Evolutionary conservation across 2,329 filamentous ascomycete species (phyloP).

Genomic region (Aspergillus arachidicola): DNA sequence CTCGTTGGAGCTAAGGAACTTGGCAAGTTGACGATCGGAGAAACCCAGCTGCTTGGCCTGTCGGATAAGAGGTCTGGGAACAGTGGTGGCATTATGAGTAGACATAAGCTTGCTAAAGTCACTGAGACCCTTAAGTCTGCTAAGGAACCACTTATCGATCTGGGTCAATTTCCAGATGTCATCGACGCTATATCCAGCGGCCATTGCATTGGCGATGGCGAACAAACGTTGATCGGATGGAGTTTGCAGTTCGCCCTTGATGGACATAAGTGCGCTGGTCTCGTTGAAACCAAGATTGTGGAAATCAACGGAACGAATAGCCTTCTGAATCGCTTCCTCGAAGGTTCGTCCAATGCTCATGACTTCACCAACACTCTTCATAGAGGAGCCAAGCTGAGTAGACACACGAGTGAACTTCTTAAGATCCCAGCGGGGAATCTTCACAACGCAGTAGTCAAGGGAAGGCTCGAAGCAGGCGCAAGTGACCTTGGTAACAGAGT

Average conservation of each 20-base stretch:
- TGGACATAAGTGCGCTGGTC: slow-evolving; percentile 88
- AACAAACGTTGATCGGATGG: slow-evolving; percentile 97
- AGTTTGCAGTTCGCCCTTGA: slow-evolving; percentile 93
- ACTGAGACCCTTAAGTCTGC: slow-evolving; percentile 85
- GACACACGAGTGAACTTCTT: slow-evolving; percentile 99
- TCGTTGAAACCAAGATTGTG: slow-evolving; percentile 95
- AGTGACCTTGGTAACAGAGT: slow-evolving; percentile 92
- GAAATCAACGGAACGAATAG: slow-evolving; percentile 92
- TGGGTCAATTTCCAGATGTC: slow-evolving; percentile 98
- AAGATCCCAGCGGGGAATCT: slow-evolving; percentile 98
- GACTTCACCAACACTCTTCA: slow-evolving; percentile 99
- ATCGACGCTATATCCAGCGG: slow-evolving; percentile 87
- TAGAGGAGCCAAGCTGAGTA: slow-evolving; percentile 92
- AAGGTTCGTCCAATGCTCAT: slow-evolving; percentile 98
- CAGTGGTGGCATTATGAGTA: slow-evolving; percentile 67
- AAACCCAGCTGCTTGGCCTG: slow-evolving; percentile 93
- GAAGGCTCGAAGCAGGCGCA: slow-evolving; percentile 98
- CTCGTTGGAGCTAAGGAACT: slow-evolving; percentile 94
- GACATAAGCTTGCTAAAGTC: slow-evolving; percentile 83
- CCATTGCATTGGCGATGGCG: slow-evolving; percentile 97
- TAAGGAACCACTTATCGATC: slow-evolving; percentile 98
- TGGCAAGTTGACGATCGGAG: slow-evolving; percentile 88
- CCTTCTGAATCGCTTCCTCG: slow-evolving; percentile 98
- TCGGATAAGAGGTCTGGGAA: slow-evolving; percentile 67
- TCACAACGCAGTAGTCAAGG: slow-evolving; percentile 96